phyloP scores from a whole-genome alignment of 1,139 yeast species.

The Geotrichum bryndzae region DNA sequence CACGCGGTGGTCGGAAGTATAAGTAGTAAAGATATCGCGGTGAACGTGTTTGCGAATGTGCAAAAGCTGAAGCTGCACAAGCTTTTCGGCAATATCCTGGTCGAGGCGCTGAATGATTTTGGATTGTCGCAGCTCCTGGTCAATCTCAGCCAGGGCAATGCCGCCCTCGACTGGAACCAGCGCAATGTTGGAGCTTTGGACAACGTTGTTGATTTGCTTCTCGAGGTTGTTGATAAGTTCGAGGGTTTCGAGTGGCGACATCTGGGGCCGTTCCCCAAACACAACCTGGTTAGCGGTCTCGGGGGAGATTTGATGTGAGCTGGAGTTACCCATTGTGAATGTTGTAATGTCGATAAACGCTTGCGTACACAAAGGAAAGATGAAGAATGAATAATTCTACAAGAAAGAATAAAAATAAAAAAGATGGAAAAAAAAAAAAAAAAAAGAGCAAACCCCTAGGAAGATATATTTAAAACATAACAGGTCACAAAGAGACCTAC shows the following conservation, averaged over 20 bases:
- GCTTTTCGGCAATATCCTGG: slow-evolving; percentile 5
- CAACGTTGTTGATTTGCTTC: slow-evolving; percentile 5
- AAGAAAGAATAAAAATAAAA: too few species aligned
- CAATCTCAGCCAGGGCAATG: slow-evolving; percentile 6
- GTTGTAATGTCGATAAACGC: too few species aligned
- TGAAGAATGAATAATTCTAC: background rate
- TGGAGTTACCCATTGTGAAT: slow-evolving; percentile 7
- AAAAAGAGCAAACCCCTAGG: background rate
- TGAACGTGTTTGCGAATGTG: slow-evolving; percentile 28
- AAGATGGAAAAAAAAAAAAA: background rate
- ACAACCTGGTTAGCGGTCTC: slow-evolving; percentile 10
- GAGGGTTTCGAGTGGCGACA: slow-evolving; percentile 9
- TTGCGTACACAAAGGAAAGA: background rate
- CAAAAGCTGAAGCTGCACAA: background rate
- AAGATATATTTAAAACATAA: background rate
- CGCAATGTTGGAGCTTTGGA: slow-evolving; percentile 7
- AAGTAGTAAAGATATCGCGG: slow-evolving; percentile 31
- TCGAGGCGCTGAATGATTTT: slow-evolving; percentile 6
- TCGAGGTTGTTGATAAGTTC: slow-evolving; percentile 10
- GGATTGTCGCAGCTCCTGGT: slow-evolving; percentile 8
- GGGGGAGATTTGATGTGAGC: slow-evolving; percentile 10
- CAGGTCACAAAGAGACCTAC: background rate
- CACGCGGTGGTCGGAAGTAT: slow-evolving; percentile 21
- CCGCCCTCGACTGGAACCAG: slow-evolving; percentile 1
- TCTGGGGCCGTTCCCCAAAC: slow-evolving; percentile 1